Evolutionary conservation across 1,284 basidiomycete genomes (phyloP), one percentile per base, ranked within the genome.

Genomic region (Malassezia yamatoensis): DNA sequence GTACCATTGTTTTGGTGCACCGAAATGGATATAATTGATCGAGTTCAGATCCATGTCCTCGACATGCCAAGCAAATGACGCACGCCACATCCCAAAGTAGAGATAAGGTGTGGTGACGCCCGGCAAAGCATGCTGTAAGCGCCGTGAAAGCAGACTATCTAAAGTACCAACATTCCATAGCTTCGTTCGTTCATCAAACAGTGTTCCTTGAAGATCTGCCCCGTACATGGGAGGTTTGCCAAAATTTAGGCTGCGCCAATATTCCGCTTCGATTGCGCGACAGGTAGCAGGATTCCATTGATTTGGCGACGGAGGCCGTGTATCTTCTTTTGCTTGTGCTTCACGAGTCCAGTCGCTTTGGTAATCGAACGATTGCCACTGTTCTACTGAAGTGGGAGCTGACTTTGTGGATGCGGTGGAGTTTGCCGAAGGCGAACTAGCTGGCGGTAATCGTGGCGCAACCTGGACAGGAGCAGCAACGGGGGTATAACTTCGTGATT

Each of bases 51-150:
- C 93, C 65, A 79, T 79, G 62, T 82, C 82, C 67, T 98, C 93
- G 45, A 98, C 93, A 67, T 98, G 93, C 94, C 94, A 99, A 0
- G 93, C 90, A 76, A 98, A 76, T 0, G 90, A 91, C 13, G 94
- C 93, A 50, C 90, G 81, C 93, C 93, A 99, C 90, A 96, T 96
- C 63, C 93, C 93, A 76, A 94, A 96, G 77, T 98, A 98, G 4
- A 98, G 82, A 75, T 98, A 98, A 0, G 93, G 93, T 1, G 90
- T 87, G 70, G 96, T 98, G 49, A 99, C 93, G 29, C 93, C 93
- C 0, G 91, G 91, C 24, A 98, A 79, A 53, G 76, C 74, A 47
- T 74, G 70, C 34, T 82, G 83, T 49, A 87, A 81, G 20, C 80
- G 79, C 13, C 90, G 83, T 15, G 85, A 85, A 34, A 98, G 81